Evolutionary conservation across 1,284 basidiomycete species (phyloP).

Genomic region (Fomitiporia mediterranea): DNA sequence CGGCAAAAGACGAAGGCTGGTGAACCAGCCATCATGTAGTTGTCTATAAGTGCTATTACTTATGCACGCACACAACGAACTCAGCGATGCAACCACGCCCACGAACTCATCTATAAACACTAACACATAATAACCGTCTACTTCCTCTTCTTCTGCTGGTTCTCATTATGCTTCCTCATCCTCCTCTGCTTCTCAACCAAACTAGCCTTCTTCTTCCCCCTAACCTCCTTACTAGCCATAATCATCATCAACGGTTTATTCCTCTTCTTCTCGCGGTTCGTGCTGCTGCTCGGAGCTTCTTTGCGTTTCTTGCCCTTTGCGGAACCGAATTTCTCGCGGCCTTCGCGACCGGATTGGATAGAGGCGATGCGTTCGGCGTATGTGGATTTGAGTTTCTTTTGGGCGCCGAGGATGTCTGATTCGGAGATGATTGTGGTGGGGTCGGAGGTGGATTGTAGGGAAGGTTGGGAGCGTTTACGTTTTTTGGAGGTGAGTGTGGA

Average conservation of each 20-base stretch:
- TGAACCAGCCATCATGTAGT: too few species aligned
- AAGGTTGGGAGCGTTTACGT: conserved; percentile 75
- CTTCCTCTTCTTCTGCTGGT: conserved; percentile 48
- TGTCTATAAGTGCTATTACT: too few species aligned
- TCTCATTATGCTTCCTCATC: conserved; percentile 68
- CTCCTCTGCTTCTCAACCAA: conserved; percentile 82
- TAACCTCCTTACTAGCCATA: conserved; percentile 66
- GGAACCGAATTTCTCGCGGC: conserved; percentile 91
- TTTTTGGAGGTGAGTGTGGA: conserved; percentile 68
- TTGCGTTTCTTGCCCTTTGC: conserved; percentile 87
- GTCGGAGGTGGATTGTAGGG: conserved; percentile 36
- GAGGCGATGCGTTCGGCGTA: conserved; percentile 94
- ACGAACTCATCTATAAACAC: too few species aligned
- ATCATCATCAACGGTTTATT: conserved; percentile 97
- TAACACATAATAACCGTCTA: neutral
- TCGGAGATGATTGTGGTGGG: conserved; percentile 80
- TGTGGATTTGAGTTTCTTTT: conserved; percentile 91
- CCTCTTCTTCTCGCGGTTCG: conserved; percentile 84
- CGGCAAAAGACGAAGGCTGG: too few species aligned
- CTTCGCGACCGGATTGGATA: conserved; percentile 91
- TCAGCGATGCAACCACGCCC: too few species aligned
- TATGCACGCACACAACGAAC: too few species aligned
- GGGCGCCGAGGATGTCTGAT: conserved; percentile 87
- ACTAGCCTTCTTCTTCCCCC: conserved; percentile 84
- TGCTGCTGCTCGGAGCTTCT: conserved; percentile 73